Conservation (phyloP, 495 filamentous ascomycete species). For the Neurospora discreta region DNA sequence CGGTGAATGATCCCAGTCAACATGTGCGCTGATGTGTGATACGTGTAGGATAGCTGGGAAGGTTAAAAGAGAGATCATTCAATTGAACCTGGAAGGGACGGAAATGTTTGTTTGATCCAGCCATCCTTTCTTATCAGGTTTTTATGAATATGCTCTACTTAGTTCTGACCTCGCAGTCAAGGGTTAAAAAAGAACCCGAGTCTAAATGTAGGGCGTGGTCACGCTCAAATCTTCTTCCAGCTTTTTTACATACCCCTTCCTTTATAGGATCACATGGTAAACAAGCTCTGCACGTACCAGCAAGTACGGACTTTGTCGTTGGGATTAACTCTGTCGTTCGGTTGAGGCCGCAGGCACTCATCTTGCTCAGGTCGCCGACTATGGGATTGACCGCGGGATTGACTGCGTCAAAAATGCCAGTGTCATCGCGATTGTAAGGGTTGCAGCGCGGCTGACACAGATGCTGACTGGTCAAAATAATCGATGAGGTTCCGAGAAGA, state of each 20-base stretch:
- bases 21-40: background rate
- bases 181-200: background rate
- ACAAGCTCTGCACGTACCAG: background rate
- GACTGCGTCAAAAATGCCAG: background rate
- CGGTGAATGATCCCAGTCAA: background rate
- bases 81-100: background rate
- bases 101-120: background rate
- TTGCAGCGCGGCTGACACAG: background rate
- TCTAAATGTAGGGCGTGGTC: background rate
- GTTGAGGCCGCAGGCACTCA: background rate
- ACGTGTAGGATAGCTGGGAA: background rate
- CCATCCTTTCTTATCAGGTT: too few relatives aligned
- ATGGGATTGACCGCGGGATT: background rate
- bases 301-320: background rate
- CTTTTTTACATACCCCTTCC: background rate
- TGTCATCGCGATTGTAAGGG: background rate
- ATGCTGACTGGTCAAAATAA: background rate
- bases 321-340: background rate
- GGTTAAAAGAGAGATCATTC: background rate
- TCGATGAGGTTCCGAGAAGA: background rate
- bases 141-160: too few relatives aligned
- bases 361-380: background rate
- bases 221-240: background rate
- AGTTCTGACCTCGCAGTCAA: background rate
- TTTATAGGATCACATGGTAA: background rate